Evolutionary conservation across 495 filamentous ascomycete genomes (phyloP), one percentile per base, ranked within the genome.

Genomic region (Aspergillus cavernicola): DNA sequence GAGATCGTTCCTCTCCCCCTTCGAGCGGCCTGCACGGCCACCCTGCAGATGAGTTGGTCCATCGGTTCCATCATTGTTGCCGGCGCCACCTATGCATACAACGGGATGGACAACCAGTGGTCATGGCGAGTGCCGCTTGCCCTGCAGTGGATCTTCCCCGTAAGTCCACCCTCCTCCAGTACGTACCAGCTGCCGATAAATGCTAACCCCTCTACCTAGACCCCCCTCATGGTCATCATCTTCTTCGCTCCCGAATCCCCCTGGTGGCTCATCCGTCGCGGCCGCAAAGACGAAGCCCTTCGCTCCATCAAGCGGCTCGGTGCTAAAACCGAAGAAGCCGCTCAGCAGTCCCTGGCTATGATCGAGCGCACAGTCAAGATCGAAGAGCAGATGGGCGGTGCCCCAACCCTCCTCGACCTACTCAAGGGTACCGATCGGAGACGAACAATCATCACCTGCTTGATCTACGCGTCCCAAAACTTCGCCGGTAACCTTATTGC

Each of bases 101-200:
- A 28, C 24, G 9, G 9, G 4, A 4, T 28, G 4, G 24, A 28
- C 24, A 28, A 28, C 24, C 24, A 28, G 24, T 28, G 24, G 24
- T 4, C 24, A 4, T 28, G 24, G 24, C 24, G 66, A 18, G 70
- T 79, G 6, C 80, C 81, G 4, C 84, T 85, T 51, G 81, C 81
- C 12, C 66, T 87, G 12, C 86, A 90, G 67, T 90, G 87, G 86
- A 80, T 90, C 68, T 90, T 86, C 80, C 85, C 86, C n/a, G 24
- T 28, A 28, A 4, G 24, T 28, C 24, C 24, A 28, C 9, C 29
- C 26, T 23, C 28, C 5, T 24, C 24, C 24, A 28, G 4, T 28
- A n/a, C n/a, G n/a, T n/a, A n/a, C n/a, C n/a, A n/a, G n/a, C n/a
- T n/a, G n/a, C n/a, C n/a, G n/a, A n/a, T n/a, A 9, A 18, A 45